phyloP scores from a whole-genome alignment of 1,139 yeast species.

The Debaryomyces sp. region DNA sequence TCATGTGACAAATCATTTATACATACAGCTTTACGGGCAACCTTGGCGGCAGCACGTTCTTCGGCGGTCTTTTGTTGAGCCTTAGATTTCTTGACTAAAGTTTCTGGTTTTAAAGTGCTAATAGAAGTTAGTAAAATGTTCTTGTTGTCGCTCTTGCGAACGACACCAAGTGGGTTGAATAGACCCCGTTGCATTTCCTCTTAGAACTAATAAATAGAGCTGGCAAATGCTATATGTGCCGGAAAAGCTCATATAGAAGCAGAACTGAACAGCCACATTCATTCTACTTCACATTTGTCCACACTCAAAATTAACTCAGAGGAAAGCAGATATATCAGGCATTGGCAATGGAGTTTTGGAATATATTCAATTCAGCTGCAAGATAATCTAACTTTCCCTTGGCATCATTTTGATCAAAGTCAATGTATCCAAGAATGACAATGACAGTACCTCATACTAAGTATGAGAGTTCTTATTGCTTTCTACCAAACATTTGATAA shows the following conservation, averaged over 20 bases:
- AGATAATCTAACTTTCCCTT: slow-evolving; percentile 51
- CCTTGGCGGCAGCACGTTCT: slow-evolving; percentile 86
- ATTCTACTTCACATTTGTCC: slow-evolving; percentile 38
- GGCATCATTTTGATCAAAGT: slow-evolving; percentile 22
- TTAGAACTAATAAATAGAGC: slow-evolving; percentile 5
- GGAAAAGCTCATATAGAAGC: slow-evolving; percentile 30
- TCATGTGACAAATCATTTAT: slow-evolving; percentile 15
- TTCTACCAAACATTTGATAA: neutral
- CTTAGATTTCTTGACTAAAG: slow-evolving; percentile 93
- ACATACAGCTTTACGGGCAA: slow-evolving; percentile 90
- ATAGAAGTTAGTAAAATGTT: slow-evolving; percentile 35
- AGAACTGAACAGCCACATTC: slow-evolving; percentile 53
- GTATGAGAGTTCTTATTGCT: neutral
- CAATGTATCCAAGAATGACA: slow-evolving; percentile 3
- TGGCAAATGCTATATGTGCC: slow-evolving; percentile 19
- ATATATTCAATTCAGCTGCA: slow-evolving; percentile 34
- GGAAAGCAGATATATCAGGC: slow-evolving; percentile 55
- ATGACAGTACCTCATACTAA: slow-evolving; percentile 1
- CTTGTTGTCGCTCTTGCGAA: neutral
- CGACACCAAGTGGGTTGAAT: neutral
- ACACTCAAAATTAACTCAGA: slow-evolving; percentile 34
- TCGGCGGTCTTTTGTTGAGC: slow-evolving; percentile 86
- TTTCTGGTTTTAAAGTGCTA: slow-evolving; percentile 77
- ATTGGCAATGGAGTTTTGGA: slow-evolving; percentile 41
- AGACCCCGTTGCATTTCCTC: slow-evolving; percentile 5